Evolutionary conservation across 208 protist species (phyloP).

Genomic region (Porcisia hertigi): DNA sequence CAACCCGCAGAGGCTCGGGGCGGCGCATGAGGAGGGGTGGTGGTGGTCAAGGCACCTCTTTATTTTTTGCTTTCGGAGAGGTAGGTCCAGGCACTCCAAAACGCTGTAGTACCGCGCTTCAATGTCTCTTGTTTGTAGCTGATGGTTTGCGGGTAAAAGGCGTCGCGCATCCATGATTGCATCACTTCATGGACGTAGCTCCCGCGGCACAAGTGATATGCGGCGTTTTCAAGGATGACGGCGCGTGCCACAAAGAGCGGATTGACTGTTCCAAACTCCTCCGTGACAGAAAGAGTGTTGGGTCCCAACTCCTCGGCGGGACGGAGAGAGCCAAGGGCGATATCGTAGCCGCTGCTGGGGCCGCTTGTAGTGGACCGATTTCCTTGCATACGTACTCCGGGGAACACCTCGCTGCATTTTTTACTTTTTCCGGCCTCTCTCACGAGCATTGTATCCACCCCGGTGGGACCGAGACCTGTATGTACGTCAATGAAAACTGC

Average conservation of each 20-base stretch:
- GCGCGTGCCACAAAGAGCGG: slow-evolving; percentile 56
- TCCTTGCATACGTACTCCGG: slow-evolving; percentile 36
- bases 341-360: slow-evolving; percentile 44
- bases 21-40: not conserved
- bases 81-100: slow-evolving; percentile 30
- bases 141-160: slow-evolving; percentile 77
- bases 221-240: slow-evolving; percentile 72
- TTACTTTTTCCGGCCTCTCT: slow-evolving; percentile 27
- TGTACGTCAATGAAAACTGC: slow-evolving; percentile 77
- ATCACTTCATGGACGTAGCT: slow-evolving; percentile 76
- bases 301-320: slow-evolving; percentile 44
- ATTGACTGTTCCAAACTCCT: slow-evolving; percentile 84
- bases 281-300: slow-evolving; percentile 49
- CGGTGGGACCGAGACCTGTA: slow-evolving; percentile 59
- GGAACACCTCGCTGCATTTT: slow-evolving; percentile 39
- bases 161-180: slow-evolving; percentile 76
- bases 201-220: slow-evolving; percentile 52
- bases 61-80: slow-evolving; percentile 3
- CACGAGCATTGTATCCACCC: slow-evolving; percentile 78
- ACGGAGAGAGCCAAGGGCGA: slow-evolving; percentile 45
- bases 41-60: not conserved
- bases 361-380: slow-evolving; percentile 32
- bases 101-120: slow-evolving; percentile 41
- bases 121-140: slow-evolving; percentile 62
- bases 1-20: not conserved